Base-by-base conservation (phyloP, 2,329 filamentous ascomycete genomes). In the Penicillium brevicompactum region DNA sequence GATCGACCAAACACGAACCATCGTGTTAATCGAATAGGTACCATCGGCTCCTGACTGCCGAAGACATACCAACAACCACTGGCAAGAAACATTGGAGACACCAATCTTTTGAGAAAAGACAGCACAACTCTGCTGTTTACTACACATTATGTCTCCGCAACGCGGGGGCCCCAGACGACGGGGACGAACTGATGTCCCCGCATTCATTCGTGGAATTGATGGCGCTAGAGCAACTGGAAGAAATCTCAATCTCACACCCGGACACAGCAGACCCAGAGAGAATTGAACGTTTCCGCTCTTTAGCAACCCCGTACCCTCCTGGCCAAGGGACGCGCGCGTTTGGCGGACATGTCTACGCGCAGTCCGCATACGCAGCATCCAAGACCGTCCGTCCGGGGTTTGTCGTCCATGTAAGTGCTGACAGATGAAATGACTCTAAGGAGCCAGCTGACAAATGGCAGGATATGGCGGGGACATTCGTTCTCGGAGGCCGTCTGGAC, bases 321-420 rank as follows among this genome's bases (percentile, higher is more conserved):
- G 77, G 74, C 3, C 70, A 69, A 6, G 67, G 73, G 14, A 71
- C 70, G 2, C 70, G 75, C 13, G 77, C 81, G 0, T 84, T 82
- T 66, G 82, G 82, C 11, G 82, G 82, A 1, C 81, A 85, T 70
- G 81, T 84, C 4, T 84, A 79, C 60, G 78, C 80, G n/a, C 82
- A 84, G 67, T 78, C 82, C 31, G 81, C 79, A 14, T 84, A 80
- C 73, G 82, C 82, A 14, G 82, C 82, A 8, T 78, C 79, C 8
- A 78, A 83, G 57, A 84, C 82, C 1, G 79, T 84, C 11, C 65
- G 62, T 5, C 68, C 74, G 27, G 82, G 80, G 2, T 79, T 82
- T 47, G 64, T 83, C 27, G 70, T 84, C 21, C 80, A 84, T 69
- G 80, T 83, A 70, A 56, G 74, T 66, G 31, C 16, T n/a, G 22